Percentiles rank a stretch among this genome's conserved stretches.
These are phyloP conservation scores for Gaeumannomyces tritici DNA, from an alignment of 2,329 filamentous ascomycete genomes.

Conservation along the genomic window DNA sequence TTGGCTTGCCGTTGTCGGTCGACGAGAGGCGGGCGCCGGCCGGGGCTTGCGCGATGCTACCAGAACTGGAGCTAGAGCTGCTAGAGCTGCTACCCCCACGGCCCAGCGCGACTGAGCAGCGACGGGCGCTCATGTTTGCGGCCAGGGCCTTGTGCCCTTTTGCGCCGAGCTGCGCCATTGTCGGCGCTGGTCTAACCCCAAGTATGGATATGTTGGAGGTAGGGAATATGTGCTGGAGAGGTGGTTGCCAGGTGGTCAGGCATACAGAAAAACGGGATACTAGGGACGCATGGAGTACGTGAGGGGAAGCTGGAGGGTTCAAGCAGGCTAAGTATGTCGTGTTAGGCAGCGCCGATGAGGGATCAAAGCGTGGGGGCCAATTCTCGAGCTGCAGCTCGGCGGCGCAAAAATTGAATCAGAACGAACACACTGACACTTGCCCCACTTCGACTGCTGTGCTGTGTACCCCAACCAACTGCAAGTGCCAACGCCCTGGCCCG, in stretches of 20 bases:
- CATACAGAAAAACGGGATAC: neutral
- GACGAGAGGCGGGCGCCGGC: conserved; percentile 7
- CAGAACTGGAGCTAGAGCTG: neutral
- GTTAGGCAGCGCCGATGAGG: neutral
- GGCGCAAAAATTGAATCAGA: too few species aligned
- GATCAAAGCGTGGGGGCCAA: neutral
- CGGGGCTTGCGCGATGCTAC: neutral
- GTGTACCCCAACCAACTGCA: too few species aligned
- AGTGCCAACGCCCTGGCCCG: neutral
- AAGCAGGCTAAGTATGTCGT: neutral
- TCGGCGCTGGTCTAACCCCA: neutral
- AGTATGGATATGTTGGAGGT: too few species aligned
- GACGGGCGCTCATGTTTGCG: neutral
- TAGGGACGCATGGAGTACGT: neutral
- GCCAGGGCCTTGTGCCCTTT: conserved; percentile 4
- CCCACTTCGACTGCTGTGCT: too few species aligned
- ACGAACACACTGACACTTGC: too few species aligned
- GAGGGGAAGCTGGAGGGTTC: neutral
- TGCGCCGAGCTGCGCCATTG: conserved; percentile 4
- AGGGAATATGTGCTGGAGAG: neutral
- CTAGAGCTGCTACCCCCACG: too few species aligned
- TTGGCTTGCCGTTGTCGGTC: conserved; percentile 11
- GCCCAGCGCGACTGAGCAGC: neutral
- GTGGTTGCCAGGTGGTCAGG: neutral
- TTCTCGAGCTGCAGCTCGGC: too few species aligned